Evolutionary conservation across 2,329 filamentous ascomycete species (phyloP), one percentile per base, ranked within the genome.

Genomic region (Aspergillus calidoustus): DNA sequence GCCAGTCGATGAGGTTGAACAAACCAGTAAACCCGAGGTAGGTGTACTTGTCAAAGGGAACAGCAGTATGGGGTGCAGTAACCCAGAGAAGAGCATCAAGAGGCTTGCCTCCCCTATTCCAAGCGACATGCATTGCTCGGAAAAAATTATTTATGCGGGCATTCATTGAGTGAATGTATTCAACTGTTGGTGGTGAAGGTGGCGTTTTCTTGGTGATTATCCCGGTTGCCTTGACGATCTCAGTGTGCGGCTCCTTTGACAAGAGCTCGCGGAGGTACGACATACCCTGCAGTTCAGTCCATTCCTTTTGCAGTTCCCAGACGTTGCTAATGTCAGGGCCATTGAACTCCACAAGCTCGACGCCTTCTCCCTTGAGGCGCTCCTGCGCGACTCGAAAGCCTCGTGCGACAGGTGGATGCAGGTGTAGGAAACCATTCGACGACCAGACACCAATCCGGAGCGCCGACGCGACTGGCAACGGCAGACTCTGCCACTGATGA

Each of bases 1-100:
- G 51, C 22, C 51, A 54, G 34, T 28, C 51, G 17, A 30, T 54
- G 34, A 52, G 2, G 34, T 44, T 44, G 34, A 54, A 54, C 34
- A 54, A 54, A 9, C 34, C 22, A 17, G 34, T 53, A 15, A 54
- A 43, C 4, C 31, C 34, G 4, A 54, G 51, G 25, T 43, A 54
- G 0, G 34, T 52, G 7, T 54, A 43, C 22, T 43, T 54, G n/a
- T 54, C 51, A 17, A 54, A 54, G 0, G 19, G 34, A 4, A 54
- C 51, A n/a, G 22, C 51, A 0, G 34, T 54, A n/a, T n/a, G 34
- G 4, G 51, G 51, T 0, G 34, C 51, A 8, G 51, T 17, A 4
- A 28, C 34, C 34, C 34, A 54, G 15, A 54, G 49, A 0, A 54
- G 17, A 11, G 51, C 34, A 22, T 44, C 51, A 19, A 43, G 17